phyloP scores from a whole-genome alignment of 2,329 filamentous ascomycete genomes.

The Aspergillus caelatus region DNA sequence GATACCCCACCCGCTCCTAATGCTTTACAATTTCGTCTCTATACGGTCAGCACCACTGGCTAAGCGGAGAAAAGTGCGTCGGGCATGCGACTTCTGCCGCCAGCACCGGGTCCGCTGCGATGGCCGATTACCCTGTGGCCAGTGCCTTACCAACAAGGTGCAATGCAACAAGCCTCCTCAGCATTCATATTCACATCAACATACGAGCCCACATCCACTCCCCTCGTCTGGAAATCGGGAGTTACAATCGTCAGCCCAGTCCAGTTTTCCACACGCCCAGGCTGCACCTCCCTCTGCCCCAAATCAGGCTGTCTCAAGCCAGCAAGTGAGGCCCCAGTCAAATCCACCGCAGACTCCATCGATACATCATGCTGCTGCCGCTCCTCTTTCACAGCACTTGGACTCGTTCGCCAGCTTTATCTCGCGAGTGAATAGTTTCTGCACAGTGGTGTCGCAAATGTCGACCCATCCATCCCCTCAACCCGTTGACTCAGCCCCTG shows the following conservation, averaged over 20 bases:
- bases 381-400: not conserved
- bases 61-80: slow-evolving; percentile 19
- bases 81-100: slow-evolving; percentile 27
- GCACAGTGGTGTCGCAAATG: not conserved
- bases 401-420: not conserved
- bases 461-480: not conserved
- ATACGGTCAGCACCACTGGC: not conserved
- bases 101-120: slow-evolving; percentile 27
- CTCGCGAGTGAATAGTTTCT: not conserved
- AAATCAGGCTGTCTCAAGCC: not conserved
- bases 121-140: slow-evolving; percentile 20
- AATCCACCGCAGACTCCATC: not conserved
- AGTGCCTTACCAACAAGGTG: slow-evolving; percentile 21
- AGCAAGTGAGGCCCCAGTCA: not conserved
- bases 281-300: not conserved
- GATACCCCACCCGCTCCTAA: not conserved
- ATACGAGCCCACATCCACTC: not conserved
- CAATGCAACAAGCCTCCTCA: slow-evolving; percentile 4
- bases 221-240: not conserved
- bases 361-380: not conserved
- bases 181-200: not conserved
- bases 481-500: not conserved
- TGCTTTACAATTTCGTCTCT: not conserved
- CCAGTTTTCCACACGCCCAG: not conserved
- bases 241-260: not conserved